Conservation (phyloP, 1,284 basidiomycete genomes). For the Anthracocystis setariae region DNA sequence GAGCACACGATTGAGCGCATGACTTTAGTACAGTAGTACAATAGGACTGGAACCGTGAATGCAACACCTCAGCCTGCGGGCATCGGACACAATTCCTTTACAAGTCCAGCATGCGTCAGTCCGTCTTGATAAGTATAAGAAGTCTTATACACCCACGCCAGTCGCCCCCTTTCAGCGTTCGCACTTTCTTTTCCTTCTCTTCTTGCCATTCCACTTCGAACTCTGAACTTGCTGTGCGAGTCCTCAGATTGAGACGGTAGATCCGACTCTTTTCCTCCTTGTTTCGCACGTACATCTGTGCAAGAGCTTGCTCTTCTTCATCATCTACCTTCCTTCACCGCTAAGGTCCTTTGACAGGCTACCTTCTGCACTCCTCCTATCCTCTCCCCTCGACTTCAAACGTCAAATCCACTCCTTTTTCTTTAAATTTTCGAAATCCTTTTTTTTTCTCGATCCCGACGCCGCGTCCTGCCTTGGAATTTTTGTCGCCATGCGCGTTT, state of each 20-base stretch:
- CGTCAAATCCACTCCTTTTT: neutral
- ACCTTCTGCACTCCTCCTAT: neutral
- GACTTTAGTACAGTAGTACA: neutral
- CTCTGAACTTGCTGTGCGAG: slow-evolving; percentile 22
- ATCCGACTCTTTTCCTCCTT: slow-evolving; percentile 10
- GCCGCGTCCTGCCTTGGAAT: neutral
- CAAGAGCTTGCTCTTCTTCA: neutral
- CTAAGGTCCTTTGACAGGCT: slow-evolving; percentile 40
- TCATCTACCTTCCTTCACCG: neutral
- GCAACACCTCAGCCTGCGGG: no score
- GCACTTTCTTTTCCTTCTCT: neutral
- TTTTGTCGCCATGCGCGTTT: slow-evolving; percentile 23
- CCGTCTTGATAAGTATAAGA: neutral
- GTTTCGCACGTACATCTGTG: neutral
- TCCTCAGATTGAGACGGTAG: slow-evolving; percentile 6
- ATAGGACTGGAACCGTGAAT: no score
- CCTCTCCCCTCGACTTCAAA: neutral
- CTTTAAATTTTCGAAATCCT: neutral
- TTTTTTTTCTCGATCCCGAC: neutral
- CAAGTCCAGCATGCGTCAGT: no score
- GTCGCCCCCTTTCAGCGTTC: neutral
- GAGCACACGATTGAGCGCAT: no score
- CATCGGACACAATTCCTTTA: no score
- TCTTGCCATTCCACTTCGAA: neutral
- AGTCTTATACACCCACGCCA: neutral